Evolutionary conservation across 352 stramenopile species (phyloP).

Genomic region (Pythium myriotylum): DNA sequence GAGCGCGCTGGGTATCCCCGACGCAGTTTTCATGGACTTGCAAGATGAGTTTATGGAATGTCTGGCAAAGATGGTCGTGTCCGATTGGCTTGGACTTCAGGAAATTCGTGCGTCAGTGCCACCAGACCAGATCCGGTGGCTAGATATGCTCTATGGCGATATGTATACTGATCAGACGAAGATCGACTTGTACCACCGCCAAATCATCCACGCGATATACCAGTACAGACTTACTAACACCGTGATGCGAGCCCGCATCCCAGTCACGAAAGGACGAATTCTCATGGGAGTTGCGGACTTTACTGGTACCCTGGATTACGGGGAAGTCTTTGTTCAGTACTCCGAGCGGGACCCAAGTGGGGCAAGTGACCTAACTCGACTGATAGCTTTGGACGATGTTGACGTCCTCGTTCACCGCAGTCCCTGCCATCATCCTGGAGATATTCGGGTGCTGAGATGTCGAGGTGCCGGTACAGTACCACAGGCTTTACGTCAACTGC

Average conservation of each 20-base stretch:
- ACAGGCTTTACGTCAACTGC: conserved; percentile 41
- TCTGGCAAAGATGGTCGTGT: conserved; percentile 57
- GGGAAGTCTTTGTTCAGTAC: conserved; percentile 82
- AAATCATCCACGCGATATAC: conserved; percentile 61
- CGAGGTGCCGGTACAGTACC: conserved; percentile 41
- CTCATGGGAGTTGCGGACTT: conserved; percentile 87
- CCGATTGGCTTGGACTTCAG: conserved; percentile 46
- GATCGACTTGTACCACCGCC: conserved; percentile 22
- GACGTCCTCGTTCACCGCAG: conserved; percentile 74
- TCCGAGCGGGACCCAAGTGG: conserved; percentile 43
- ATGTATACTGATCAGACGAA: conserved; percentile 5
- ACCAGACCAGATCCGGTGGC: conserved; percentile 25
- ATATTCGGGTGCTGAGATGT: conserved; percentile 70
- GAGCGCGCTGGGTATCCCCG: conserved; percentile 57
- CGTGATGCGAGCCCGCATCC: conserved; percentile 71
- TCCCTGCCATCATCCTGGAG: conserved; percentile 76
- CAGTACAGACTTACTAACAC: conserved; percentile 73
- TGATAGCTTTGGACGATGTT: conserved; percentile 36
- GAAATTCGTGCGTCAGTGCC: conserved; percentile 19
- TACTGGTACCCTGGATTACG: conserved; percentile 63
- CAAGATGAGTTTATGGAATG: conserved; percentile 71
- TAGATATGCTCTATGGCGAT: conserved; percentile 22
- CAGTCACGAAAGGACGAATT: conserved; percentile 61
- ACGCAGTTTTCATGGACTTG: conserved; percentile 66
- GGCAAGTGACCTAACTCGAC: conserved; percentile 13